Base-by-base conservation (phyloP, 306 rosid genomes). In the Glycine latifolia region DNA sequence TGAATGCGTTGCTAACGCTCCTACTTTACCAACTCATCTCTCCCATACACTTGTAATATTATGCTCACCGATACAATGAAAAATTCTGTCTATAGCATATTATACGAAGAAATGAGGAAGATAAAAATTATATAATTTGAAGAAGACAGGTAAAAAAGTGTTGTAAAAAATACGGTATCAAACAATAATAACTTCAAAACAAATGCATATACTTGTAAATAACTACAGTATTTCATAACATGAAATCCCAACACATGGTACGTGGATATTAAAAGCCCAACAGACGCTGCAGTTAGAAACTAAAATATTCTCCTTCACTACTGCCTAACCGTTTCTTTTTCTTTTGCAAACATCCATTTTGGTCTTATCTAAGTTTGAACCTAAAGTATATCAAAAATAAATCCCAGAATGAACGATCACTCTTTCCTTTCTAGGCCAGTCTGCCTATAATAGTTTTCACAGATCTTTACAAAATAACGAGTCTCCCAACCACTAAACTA, bases 381-480 rank as follows among this genome's bases (percentile, higher is more conserved):
- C 41, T 14, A 0, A 67, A 43, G 10, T 8, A n/a, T 6, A 66
- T 39, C 74, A 65, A 77, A 77, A 65, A 41, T 78, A 55, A 55
- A 14, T 15, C 47, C 60, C 20, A 63, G 37, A 63, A 63, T 35
- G 10, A 63, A 20, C 33, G 4, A 20, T 26, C 31, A 26, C 67
- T 53, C 13, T 39, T 15, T 73, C 47, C 73, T 54, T 35, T 37
- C 39, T 61, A 35, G 58, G 80, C 50, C 66, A 78, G 48, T 37
- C 79, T 60, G 56, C 48, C 83, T 9, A 63, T 35, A 76, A 58
- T 8, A 79, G 33, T 79, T 50, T 37, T 56, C 58, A 69, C 13
- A 69, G 44, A 71, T 17, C 77, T 81, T 80, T 87, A 81, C 88
- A 77, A 53, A 20, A 58, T 55, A 63, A 76, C 83, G 15, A 71